These are phyloP conservation scores for Blastobotrys capitulatus DNA, from an alignment of 1,139 yeast species.

Conservation along the genomic window DNA sequence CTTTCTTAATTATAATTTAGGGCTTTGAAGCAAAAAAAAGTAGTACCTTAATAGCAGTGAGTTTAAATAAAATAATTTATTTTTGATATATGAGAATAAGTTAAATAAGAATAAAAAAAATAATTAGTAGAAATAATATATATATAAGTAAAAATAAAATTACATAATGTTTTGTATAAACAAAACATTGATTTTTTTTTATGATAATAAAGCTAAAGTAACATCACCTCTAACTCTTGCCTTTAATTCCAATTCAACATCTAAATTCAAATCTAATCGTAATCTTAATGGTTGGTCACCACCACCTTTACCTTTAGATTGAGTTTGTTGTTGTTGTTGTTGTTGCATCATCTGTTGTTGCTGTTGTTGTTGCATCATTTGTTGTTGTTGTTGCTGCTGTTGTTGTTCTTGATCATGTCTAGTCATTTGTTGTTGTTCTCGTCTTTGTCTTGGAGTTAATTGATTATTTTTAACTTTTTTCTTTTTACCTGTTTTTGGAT, in stretches of 20 bases:
- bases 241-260: constrained; percentile 8
- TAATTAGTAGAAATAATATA: too few relatives aligned
- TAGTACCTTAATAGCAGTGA: too few relatives aligned
- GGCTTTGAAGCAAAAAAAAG: too few relatives aligned
- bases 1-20: too few relatives aligned
- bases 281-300: constrained; percentile 7
- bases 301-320: not conserved
- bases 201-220: constrained; percentile 7
- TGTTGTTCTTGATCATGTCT: not conserved
- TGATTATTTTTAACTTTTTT: not conserved
- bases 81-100: too few relatives aligned
- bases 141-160: too few relatives aligned
- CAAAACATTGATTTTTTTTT: too few relatives aligned
- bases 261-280: constrained; percentile 8
- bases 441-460: not conserved
- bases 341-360: not conserved
- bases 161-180: too few relatives aligned
- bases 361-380: not conserved
- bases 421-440: constrained; percentile 3
- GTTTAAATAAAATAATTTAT: too few relatives aligned
- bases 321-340: not conserved
- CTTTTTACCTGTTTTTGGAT: not conserved
- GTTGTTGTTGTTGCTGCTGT: not conserved
- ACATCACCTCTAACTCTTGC: constrained; percentile 9
- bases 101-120: too few relatives aligned